Evolutionary conservation across 805 yeast genomes (phyloP).

Genomic region (Wickerhamiella cacticola): DNA sequence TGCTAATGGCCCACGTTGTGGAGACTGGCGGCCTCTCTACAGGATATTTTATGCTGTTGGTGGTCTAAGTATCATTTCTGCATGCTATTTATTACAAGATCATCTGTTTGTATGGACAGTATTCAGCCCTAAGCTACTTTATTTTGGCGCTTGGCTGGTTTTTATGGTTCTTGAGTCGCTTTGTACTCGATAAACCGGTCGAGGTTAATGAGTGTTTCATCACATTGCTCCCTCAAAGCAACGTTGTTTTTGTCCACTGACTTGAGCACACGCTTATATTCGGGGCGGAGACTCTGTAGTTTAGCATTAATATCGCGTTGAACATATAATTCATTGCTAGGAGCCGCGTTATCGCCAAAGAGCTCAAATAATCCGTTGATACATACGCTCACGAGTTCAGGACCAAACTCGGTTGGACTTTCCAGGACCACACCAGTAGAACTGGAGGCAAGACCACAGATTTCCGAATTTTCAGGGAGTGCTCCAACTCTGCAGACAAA

Average conservation of each 20-base stretch:
- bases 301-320: conserved; percentile 35
- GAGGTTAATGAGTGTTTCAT: conserved; percentile 54
- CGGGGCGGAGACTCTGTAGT: conserved; percentile 36
- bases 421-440: conserved; percentile 16
- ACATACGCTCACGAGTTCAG: conserved; percentile 43
- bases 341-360: conserved; percentile 58
- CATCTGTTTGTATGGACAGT: conserved; percentile 97
- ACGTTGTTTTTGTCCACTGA: conserved; percentile 54
- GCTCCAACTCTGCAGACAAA: conserved; percentile 4
- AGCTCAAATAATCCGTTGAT: conserved; percentile 62
- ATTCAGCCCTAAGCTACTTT: conserved; percentile 83
- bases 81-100: conserved; percentile 64
- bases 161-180: conserved; percentile 21
- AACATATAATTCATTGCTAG: conserved; percentile 56
- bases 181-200: conserved; percentile 73
- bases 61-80: conserved; percentile 23
- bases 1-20: conserved; percentile 30
- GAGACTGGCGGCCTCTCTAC: not conserved
- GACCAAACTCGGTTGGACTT: conserved; percentile 23
- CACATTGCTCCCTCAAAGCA: conserved; percentile 48
- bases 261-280: conserved; percentile 44
- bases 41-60: conserved; percentile 18
- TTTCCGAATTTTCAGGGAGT: not conserved
- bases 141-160: conserved; percentile 58
- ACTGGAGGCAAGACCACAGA: conserved; percentile 4